Evolutionary conservation across 768 basidiomycete genomes (phyloP).

Genomic region (Pleurotus tuber-regium): DNA sequence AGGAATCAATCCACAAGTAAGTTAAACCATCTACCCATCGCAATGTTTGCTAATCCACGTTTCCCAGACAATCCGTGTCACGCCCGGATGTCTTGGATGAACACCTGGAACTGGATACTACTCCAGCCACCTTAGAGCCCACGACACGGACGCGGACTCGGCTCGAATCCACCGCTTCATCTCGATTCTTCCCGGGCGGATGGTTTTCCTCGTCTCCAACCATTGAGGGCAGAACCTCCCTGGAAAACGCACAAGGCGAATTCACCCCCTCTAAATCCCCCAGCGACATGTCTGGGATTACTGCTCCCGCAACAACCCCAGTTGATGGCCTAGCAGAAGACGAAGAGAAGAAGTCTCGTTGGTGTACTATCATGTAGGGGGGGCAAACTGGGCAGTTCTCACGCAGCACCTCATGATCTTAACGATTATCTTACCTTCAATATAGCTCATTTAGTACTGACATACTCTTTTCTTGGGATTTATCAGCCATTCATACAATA

Average conservation of each 20-base stretch:
- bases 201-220: slow-evolving; percentile 44
- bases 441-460: slow-evolving; percentile 9
- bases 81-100: slow-evolving; percentile 18
- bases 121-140: slow-evolving; percentile 12
- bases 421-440: slow-evolving; percentile 4
- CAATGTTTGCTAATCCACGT: background rate
- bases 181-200: slow-evolving; percentile 54
- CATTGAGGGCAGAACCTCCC: slow-evolving; percentile 41
- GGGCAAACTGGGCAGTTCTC: background rate
- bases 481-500: slow-evolving; percentile 6
- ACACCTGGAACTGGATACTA: slow-evolving; percentile 10
- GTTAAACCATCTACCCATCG: background rate
- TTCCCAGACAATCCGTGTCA: slow-evolving; percentile 15
- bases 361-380: slow-evolving; percentile 43
- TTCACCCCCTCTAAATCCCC: slow-evolving; percentile 35
- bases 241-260: slow-evolving; percentile 50
- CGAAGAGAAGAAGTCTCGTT: slow-evolving; percentile 31
- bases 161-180: slow-evolving; percentile 55
- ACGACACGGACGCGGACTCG: slow-evolving; percentile 32
- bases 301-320: slow-evolving; percentile 15
- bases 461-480: slow-evolving; percentile 4
- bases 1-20: slow-evolving; percentile 2
- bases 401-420: background rate
- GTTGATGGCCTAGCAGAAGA: slow-evolving; percentile 16
- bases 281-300: slow-evolving; percentile 19